These are phyloP conservation scores for Trichaptum fuscoviolaceum DNA, from an alignment of 768 basidiomycete genomes.

Conservation along the genomic window DNA sequence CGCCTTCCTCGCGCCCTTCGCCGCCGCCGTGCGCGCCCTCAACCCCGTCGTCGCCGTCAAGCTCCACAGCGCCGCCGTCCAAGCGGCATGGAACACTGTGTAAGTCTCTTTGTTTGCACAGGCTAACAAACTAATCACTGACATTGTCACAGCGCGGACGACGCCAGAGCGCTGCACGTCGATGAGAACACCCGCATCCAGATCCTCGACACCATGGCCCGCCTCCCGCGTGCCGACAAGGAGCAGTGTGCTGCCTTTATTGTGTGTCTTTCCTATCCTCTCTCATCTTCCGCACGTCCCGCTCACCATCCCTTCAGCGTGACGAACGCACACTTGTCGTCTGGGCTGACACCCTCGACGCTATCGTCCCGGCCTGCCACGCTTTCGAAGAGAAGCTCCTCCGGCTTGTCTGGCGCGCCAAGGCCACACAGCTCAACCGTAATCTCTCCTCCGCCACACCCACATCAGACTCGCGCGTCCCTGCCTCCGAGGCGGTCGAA, in stretches of 20 bases:
- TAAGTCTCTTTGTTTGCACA: slow-evolving; percentile 31
- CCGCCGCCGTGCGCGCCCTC: slow-evolving; percentile 64
- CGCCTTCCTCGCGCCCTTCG: slow-evolving; percentile 72
- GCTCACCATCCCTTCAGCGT: slow-evolving; percentile 38
- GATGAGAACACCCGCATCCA: slow-evolving; percentile 83
- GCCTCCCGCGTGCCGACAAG: slow-evolving; percentile 75
- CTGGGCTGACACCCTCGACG: slow-evolving; percentile 84
- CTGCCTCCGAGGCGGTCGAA: slow-evolving; percentile 28
- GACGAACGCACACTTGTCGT: slow-evolving; percentile 78
- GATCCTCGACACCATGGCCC: slow-evolving; percentile 64
- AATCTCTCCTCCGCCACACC: slow-evolving; percentile 22
- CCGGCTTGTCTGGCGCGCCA: slow-evolving; percentile 67
- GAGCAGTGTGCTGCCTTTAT: slow-evolving; percentile 90
- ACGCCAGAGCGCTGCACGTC: slow-evolving; percentile 59
- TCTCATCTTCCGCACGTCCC: slow-evolving; percentile 1
- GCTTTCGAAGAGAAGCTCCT: slow-evolving; percentile 74
- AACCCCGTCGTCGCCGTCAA: slow-evolving; percentile 87
- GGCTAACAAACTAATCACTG: not conserved
- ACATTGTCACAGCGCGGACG: slow-evolving; percentile 42
- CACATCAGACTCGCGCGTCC: slow-evolving; percentile 33
- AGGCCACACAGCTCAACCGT: slow-evolving; percentile 14
- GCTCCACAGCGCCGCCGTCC: slow-evolving; percentile 63
- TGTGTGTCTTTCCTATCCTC: slow-evolving; percentile 36
- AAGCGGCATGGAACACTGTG: slow-evolving; percentile 70
- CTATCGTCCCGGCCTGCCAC: slow-evolving; percentile 61